Base-by-base conservation (phyloP, 345 rosid genomes). In the Arabidopsis arenosa region DNA sequence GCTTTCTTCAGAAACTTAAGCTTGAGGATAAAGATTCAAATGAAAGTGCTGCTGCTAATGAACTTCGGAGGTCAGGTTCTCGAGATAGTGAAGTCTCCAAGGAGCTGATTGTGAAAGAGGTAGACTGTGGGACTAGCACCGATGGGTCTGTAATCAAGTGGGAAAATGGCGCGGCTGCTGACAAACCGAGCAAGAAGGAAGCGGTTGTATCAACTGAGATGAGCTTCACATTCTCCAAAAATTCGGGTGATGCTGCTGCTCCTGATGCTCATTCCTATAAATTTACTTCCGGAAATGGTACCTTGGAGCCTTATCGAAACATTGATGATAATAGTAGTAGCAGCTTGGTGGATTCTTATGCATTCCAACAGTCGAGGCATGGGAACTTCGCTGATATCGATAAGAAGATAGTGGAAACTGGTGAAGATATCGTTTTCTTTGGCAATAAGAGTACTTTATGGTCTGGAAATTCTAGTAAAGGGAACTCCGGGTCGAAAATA, bases 21-120 rank as follows among this genome's bases (percentile, higher is more conserved):
- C 74, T 90, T 4, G 94, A 82, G 72, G 89, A 83, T 26, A 85
- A 87, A 75, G 88, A 80, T n/a, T 73, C 75, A 18, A 78, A 67
- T 28, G 88, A 81, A 44, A 71, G 72, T 47, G 81, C 71, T 66
- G 32, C 51, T 23, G 65, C 49, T 2, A 65, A 30, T 39, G 83
- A 76, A 60, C 56, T 74, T 66, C 81, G 49, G 57, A 83, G 79
- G 49, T 75, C 85, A 5, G 80, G 82, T 66, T 83, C 89, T 76
- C 83, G 49, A 18, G 81, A 72, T 56, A 80, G 81, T 48, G 96
- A 87, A 53, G 61, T 83, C 72, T 89, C 93, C 9, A 83, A 85
- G 70, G 99, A 96, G 83, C 92, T 93, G 43, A 81, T 96, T 79
- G 91, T 96, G 62, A 96, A 91, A 79, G 99, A 96, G 73, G 83